Percentiles rank a stretch among this genome's conserved stretches.
Conservation (phyloP, 2,329 filamentous ascomycete genomes). For the Cadophora sp. region DNA sequence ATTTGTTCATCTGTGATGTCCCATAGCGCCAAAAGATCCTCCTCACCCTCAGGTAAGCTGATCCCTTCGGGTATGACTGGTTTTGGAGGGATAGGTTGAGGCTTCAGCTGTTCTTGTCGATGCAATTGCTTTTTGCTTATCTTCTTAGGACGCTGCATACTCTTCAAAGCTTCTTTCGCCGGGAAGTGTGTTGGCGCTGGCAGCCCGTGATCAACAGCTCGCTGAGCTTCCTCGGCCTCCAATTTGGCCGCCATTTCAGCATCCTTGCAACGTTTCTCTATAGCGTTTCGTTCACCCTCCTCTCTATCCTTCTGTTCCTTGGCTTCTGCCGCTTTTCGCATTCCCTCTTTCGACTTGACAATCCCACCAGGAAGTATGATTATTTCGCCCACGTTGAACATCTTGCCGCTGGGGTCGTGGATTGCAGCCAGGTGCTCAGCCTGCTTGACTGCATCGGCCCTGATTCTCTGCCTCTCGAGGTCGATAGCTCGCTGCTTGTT, state of each 20-base stretch:
- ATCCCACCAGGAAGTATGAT: slow-evolving; percentile 40
- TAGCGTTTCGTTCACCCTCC: slow-evolving; percentile 25
- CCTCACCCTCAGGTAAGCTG: slow-evolving; percentile 41
- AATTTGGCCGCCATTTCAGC: slow-evolving; percentile 16
- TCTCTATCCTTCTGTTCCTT: slow-evolving; percentile 23
- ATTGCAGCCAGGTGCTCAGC: slow-evolving; percentile 42
- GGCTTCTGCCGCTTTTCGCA: slow-evolving; percentile 27
- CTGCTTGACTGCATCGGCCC: slow-evolving; percentile 41
- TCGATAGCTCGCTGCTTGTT: slow-evolving; percentile 43
- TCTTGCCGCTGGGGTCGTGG: slow-evolving; percentile 43
- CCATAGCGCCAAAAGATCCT: slow-evolving; percentile 44
- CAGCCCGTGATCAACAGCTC: slow-evolving; percentile 11
- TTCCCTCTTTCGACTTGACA: slow-evolving; percentile 38
- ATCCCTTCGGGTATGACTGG: slow-evolving; percentile 42
- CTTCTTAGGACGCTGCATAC: slow-evolving; percentile 20
- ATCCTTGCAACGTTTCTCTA: slow-evolving; percentile 25
- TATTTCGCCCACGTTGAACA: slow-evolving; percentile 44
- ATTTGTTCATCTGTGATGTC: slow-evolving; percentile 44
- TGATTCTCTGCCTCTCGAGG: slow-evolving; percentile 43
- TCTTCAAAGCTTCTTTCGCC: slow-evolving; percentile 20
- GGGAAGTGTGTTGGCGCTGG: slow-evolving; percentile 5
- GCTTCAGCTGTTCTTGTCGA: slow-evolving; percentile 32
- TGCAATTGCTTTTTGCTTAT: slow-evolving; percentile 35
- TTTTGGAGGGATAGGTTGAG: slow-evolving; percentile 34
- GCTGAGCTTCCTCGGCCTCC: slow-evolving; percentile 13